Evolutionary conservation across 495 filamentous ascomycete genomes (phyloP), one percentile per base, ranked within the genome.

Genomic region (Hypoxylon fragiforme): DNA sequence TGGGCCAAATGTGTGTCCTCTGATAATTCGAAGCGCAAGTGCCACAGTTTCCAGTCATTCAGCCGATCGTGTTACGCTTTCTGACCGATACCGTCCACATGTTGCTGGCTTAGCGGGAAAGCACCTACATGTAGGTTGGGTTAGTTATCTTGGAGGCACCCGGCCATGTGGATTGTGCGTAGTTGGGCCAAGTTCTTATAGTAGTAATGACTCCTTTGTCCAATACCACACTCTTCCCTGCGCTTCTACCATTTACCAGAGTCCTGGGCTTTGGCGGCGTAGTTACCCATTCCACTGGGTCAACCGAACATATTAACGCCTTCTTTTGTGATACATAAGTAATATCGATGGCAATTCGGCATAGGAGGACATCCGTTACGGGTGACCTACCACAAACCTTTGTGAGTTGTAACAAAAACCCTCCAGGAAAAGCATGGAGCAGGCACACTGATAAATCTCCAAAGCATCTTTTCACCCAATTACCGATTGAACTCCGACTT

Each of bases 401-500:
- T 30, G 58, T 62, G 40, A 44, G 58, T 48, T 18, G 32, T 26
- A 12, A 13, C 9, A n/a, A 4, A 28, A 9, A 45, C n/a, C 22
- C n/a, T 15, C 22, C n/a, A 24, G 24, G 18, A 14, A 15, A 34
- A 26, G 24, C 28, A 38, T 41, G 21, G 14, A 22, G n/a, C n/a
- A n/a, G 31, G 32, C 8, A 11, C 1, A 30, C 51, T 56, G 22
- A 57, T 19, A 22, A 22, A 24, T 13, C n/a, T 20, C 9, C 30
- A 20, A 37, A 69, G 66, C 57, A 49, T 36, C 32, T 42, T 41
- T 69, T 69, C 20, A 14, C 54, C 15, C 34, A 35, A 22, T 57
- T 69, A 12, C 66, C 66, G 1, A 24, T 39, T 7, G 66, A 69
- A 14, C 60, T 69, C 12, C 63, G 66, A n/a, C 32, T 62, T 11